Evolutionary conservation across 371 early-diverging fungal species (phyloP), one percentile per base, ranked within the genome.

Genomic region (Mucor velutinosus): DNA sequence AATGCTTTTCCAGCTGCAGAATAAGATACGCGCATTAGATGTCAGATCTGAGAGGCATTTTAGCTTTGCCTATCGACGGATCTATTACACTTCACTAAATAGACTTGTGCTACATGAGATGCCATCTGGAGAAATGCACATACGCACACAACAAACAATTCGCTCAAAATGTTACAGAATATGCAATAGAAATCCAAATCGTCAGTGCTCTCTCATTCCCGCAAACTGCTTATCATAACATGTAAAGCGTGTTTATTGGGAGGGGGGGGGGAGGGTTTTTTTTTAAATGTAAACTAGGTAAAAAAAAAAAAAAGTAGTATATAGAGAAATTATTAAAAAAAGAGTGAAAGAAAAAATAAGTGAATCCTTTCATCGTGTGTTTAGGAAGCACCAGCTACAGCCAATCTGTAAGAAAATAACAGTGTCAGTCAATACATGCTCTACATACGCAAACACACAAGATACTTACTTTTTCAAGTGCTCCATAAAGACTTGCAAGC

Each of bases 401-500:
- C 75, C 64, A 83, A 69, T 57, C 83, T 83, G 73, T 12, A 56
- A 65, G 19, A 30, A 59, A 43, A 29, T 55, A 49, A 30, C 33
- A 27, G 12, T 47, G 12, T 47, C n/a, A 62, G n/a, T 19, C 45
- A 45, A 55, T 17, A 19, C 30, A 29, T 30, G 3, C 23, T 21
- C 5, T 47, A 30, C 30, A 30, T 6, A 6, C 30, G 30, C 30
- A 30, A 30, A 32, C 30, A 32, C 27, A 30, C 4, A 56, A 17
- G 17, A 17, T 7, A 58, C 88, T 65, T 84, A 86, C 88, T 96
- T 96, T 82, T 94, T 98, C 70, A 99, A 79, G 72, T 97, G 96
- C 65, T 95, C 94, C 93, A 97, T 93, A 78, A 99, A 99, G 67
- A 96, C 95, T 84, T 96, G 97, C 77, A 99, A 76, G 55, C 92